phyloP scores from a whole-genome alignment of 352 stramenopile genomes.

The Pythium dissimile region DNA sequence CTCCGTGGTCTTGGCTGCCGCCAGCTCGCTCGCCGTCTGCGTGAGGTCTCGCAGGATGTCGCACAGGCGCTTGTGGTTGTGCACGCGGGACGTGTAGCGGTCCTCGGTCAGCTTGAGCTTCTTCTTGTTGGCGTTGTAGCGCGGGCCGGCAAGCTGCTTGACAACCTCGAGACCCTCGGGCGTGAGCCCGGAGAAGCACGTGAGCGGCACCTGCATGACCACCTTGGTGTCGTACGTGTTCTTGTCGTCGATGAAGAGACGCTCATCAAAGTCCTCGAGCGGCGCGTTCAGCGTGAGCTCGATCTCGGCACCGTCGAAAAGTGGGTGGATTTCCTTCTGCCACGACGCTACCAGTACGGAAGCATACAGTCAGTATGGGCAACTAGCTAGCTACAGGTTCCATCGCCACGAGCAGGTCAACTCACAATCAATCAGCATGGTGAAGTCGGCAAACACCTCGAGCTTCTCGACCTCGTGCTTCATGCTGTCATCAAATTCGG shows the following conservation, averaged over 20 bases:
- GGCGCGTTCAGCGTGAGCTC: conserved; percentile 74
- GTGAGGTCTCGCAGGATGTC: conserved; percentile 79
- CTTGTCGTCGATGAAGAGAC: conserved; percentile 74
- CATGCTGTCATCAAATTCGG: conserved; percentile 70
- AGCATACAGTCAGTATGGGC: not conserved
- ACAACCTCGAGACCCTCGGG: conserved; percentile 50
- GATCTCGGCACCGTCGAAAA: conserved; percentile 64
- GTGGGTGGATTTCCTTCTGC: conserved; percentile 74
- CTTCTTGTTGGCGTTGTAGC: conserved; percentile 79
- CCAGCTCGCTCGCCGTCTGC: conserved; percentile 62
- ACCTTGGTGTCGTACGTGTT: conserved; percentile 83
- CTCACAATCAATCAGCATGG: conserved; percentile 59
- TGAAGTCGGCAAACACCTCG: conserved; percentile 79
- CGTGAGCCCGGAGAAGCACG: conserved; percentile 55
- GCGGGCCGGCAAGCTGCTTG: conserved; percentile 63
- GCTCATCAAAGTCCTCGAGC: conserved; percentile 82
- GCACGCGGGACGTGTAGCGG: conserved; percentile 69
- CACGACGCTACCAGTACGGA: conserved; percentile 42
- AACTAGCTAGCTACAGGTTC: not conserved
- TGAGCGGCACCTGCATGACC: conserved; percentile 70
- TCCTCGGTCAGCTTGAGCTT: conserved; percentile 78
- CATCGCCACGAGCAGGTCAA: not conserved
- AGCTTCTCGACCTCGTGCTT: conserved; percentile 88
- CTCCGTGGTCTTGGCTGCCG: conserved; percentile 20
- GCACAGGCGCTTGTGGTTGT: conserved; percentile 85